Conservation (phyloP, 2,329 filamentous ascomycete species). For the Didymella glomerata region DNA sequence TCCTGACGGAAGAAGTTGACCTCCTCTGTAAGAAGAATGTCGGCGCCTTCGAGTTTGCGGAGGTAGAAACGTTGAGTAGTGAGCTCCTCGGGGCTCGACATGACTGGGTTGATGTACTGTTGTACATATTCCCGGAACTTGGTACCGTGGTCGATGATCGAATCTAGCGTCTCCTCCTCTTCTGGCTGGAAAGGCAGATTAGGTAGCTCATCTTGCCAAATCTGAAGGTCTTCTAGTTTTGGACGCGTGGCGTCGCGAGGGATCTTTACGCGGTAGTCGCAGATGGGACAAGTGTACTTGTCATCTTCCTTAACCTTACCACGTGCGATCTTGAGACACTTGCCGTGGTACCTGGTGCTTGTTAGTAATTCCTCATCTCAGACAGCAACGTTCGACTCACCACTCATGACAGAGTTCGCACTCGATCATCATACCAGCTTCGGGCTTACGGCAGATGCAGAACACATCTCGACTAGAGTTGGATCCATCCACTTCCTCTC, state of each 20-base stretch:
- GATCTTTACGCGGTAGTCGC: conserved; percentile 96
- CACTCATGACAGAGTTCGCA: conserved; percentile 98
- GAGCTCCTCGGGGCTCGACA: conserved; percentile 84
- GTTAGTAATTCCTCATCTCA: conserved; percentile 33
- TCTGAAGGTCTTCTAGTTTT: conserved; percentile 87
- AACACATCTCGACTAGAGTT: conserved; percentile 79
- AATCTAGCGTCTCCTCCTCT: conserved; percentile 85
- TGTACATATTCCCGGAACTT: conserved; percentile 84
- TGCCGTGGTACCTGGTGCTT: conserved; percentile 88
- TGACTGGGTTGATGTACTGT: conserved; percentile 79
- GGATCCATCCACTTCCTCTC: conserved; percentile 55
- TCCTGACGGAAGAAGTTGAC: conserved; percentile 99
- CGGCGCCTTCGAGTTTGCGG: conserved; percentile 95
- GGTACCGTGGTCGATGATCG: conserved; percentile 84
- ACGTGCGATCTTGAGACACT: conserved; percentile 95
- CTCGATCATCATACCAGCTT: conserved; percentile 99
- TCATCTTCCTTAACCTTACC: conserved; percentile 99
- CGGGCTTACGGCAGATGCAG: conserved; percentile 91
- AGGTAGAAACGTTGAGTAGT: conserved; percentile 93
- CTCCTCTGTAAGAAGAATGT: conserved; percentile 88
- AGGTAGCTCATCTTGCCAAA: conserved; percentile 84
- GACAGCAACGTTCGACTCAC: conserved; percentile 61
- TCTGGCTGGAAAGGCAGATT: conserved; percentile 91
- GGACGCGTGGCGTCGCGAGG: conserved; percentile 94
- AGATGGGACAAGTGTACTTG: conserved; percentile 97